Percentiles rank a stretch among this genome's conserved stretches.
Evolutionary conservation across 176 grass and related monocot genomes (phyloP).

Genomic region (Alloteropsis semialata): DNA sequence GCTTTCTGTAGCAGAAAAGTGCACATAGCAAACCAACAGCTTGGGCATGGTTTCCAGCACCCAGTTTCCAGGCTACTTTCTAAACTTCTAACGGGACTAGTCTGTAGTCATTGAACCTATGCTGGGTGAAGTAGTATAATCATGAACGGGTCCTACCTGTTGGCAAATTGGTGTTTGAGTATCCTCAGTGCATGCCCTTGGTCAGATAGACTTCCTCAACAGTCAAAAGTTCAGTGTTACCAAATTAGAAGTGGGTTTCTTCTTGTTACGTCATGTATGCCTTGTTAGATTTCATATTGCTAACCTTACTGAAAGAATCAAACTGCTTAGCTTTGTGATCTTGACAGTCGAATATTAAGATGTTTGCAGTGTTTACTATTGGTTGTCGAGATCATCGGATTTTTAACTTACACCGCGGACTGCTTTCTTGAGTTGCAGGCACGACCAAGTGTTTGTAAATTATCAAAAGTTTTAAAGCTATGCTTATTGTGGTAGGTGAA

Average conservation of each 20-base stretch:
- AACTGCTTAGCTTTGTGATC: neutral
- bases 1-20: constrained; percentile 10
- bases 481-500: neutral
- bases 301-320: neutral
- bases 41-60: constrained; percentile 19
- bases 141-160: neutral
- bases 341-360: neutral
- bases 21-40: neutral
- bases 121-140: neutral
- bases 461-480: neutral
- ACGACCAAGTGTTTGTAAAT: neutral
- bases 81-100: neutral
- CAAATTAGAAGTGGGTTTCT: neutral
- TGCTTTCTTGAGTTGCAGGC: neutral
- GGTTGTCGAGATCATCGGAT: neutral
- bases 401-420: neutral
- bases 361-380: neutral
- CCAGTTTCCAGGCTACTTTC: constrained; percentile 7
- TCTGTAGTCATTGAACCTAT: neutral
- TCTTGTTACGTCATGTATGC: neutral
- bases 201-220: neutral
- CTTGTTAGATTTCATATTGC: neutral
- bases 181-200: neutral
- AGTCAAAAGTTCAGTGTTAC: neutral
- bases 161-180: neutral